Evolutionary conservation across 306 rosid species (phyloP), one percentile per base, ranked within the genome.

Genomic region (Boehmeria nivea): DNA sequence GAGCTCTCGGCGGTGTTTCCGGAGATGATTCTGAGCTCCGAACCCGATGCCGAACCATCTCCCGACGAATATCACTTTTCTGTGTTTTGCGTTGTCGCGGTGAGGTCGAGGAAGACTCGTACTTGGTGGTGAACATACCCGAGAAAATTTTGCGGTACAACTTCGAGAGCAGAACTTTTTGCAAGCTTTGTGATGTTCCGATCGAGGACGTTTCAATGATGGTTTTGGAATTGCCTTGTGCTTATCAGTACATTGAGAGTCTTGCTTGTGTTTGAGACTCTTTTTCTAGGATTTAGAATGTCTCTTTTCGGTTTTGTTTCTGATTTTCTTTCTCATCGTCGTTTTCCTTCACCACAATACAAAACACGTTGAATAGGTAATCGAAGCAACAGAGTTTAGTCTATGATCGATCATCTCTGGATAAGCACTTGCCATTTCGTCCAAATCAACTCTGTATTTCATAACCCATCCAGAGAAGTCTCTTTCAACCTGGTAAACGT

Each of bases 381-480:
- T n/a, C n/a, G n/a, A n/a, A n/a, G n/a, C n/a, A n/a, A n/a, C n/a
- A n/a, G n/a, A n/a, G n/a, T n/a, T n/a, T n/a, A n/a, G n/a, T n/a
- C n/a, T n/a, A n/a, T n/a, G n/a, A n/a, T n/a, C n/a, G n/a, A 46
- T 31, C 51, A 57, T 61, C 31, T 43, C 57, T 3, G 73, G 70
- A 38, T 40, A 61, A 12, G 44, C 42, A 5, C 11, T 17, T 1
- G 31, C 2, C 3, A 64, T 11, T 4, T 57, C 20, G 14, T 42
- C 19, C 4, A 74, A 63, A 57, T 68, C 51, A 4, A 74, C 45
- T n/a, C 34, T 54, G 51, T 63, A 68, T 71, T 69, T 69, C 8
- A 53, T 27, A 47, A 63, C 45, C 79, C 79, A 69, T 3, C 65
- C 40, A 12, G 68, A 64, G 46, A 59, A 47, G 23, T 74, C 64